phyloP scores from a whole-genome alignment of 2,329 filamentous ascomycete species.

The Lecanicillium sp. region DNA sequence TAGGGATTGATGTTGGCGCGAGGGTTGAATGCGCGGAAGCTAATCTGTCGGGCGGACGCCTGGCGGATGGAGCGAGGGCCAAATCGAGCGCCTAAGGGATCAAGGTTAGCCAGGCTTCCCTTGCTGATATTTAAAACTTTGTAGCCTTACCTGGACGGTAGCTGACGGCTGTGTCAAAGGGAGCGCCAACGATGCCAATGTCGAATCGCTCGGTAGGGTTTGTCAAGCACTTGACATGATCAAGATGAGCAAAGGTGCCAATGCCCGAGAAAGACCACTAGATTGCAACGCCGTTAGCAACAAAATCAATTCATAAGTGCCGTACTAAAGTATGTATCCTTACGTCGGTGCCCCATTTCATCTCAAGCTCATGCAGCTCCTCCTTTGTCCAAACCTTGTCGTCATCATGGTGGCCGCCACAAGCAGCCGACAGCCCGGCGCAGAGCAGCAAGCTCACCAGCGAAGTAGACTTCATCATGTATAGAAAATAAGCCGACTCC shows the following conservation, averaged over 20 bases:
- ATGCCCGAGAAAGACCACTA: conserved; percentile 58
- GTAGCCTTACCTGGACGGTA: conserved; percentile 60
- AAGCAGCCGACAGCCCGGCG: conserved; percentile 18
- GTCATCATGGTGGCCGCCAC: conserved; percentile 21
- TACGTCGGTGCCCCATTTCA: conserved; percentile 51
- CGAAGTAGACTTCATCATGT: conserved; percentile 17
- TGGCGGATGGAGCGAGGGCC: conserved; percentile 82
- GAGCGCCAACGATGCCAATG: conserved; percentile 63
- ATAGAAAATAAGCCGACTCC: neutral
- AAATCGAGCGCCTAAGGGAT: conserved; percentile 58
- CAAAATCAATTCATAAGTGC: neutral
- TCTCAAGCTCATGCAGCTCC: conserved; percentile 42
- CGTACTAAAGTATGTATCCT: too few species aligned
- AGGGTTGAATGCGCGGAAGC: conserved; percentile 71
- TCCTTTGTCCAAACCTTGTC: conserved; percentile 40
- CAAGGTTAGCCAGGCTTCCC: neutral
- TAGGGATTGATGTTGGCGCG: conserved; percentile 81
- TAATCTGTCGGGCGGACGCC: conserved; percentile 72
- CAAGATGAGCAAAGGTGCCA: conserved; percentile 64
- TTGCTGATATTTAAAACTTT: too few species aligned
- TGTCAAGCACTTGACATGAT: conserved; percentile 61
- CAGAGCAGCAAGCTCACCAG: conserved; percentile 19
- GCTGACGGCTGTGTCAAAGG: conserved; percentile 66
- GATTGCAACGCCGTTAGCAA: conserved; percentile 1
- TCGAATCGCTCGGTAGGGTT: conserved; percentile 56